These are phyloP conservation scores for Mercurialis annua DNA, from an alignment of 345 rosid genomes.

Conservation along the genomic window DNA sequence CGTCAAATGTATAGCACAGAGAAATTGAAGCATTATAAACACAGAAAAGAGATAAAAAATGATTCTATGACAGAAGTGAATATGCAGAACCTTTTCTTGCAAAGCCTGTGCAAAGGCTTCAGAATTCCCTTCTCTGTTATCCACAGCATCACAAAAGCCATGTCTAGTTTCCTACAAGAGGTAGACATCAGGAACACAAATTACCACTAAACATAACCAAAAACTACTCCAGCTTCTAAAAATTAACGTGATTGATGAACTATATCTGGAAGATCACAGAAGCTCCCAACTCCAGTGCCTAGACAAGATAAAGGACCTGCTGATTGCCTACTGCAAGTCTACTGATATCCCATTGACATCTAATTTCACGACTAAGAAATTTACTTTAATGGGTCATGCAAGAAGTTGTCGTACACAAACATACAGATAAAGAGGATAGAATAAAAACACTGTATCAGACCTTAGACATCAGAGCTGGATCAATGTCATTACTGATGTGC, in stretches of 20 bases:
- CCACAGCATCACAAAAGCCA: constrained; percentile 19
- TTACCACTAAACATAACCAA: neutral
- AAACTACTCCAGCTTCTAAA: neutral
- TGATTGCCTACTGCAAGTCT: neutral
- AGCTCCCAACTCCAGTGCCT: no score
- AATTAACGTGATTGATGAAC: neutral
- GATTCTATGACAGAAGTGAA: constrained; percentile 7
- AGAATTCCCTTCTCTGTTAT: constrained; percentile 40
- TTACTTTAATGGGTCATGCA: neutral
- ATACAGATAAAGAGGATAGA: constrained; percentile 2
- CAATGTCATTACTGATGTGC: constrained; percentile 41
- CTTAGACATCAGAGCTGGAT: constrained; percentile 35
- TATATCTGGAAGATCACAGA: no score
- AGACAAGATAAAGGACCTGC: no score
- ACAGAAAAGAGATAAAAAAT: neutral
- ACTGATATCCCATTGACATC: neutral
- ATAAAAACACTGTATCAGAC: constrained; percentile 25
- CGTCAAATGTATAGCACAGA: neutral
- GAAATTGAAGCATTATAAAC: constrained; percentile 6
- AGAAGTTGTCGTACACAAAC: neutral
- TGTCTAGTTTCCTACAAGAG: constrained; percentile 41
- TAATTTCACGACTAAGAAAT: constrained; percentile 2
- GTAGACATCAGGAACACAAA: constrained; percentile 12
- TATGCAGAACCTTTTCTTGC: constrained; percentile 71
- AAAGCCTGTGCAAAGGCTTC: constrained; percentile 70